Evolutionary conservation across 2,329 filamentous ascomycete species (phyloP).

Genomic region (Nemania abortiva): DNA sequence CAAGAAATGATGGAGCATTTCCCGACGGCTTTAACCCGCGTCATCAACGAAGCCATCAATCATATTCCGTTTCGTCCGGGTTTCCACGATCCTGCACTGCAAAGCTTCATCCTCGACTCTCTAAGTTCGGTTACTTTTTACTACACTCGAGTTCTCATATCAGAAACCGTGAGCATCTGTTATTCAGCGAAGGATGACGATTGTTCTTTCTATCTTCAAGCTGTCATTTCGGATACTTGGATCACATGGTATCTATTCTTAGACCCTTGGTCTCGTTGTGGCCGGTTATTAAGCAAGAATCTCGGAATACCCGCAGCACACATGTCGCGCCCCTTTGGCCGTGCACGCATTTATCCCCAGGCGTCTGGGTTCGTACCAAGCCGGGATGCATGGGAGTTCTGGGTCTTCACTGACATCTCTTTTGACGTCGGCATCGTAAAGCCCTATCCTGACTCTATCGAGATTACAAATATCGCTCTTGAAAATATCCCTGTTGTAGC

Average conservation of each 20-base stretch:
- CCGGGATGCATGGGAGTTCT: constrained; percentile 36
- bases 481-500: constrained; percentile 17
- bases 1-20: constrained; percentile 42
- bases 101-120: constrained; percentile 16
- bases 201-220: constrained; percentile 42
- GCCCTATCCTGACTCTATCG: constrained; percentile 2
- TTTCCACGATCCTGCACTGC: constrained; percentile 7
- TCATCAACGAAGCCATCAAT: constrained; percentile 15
- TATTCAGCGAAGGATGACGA: constrained; percentile 39
- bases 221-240: constrained; percentile 38
- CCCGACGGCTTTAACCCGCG: constrained; percentile 38
- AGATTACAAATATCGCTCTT: constrained; percentile 10
- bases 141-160: constrained; percentile 43
- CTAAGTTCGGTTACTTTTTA: constrained; percentile 43
- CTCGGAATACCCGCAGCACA: constrained; percentile 18
- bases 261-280: constrained; percentile 33
- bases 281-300: constrained; percentile 19
- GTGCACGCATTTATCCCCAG: constrained; percentile 23
- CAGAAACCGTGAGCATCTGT: constrained; percentile 46
- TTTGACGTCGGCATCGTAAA: constrained; percentile 41
- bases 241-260: constrained; percentile 47
- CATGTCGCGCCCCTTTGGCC: constrained; percentile 36
- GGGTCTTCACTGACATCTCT: constrained; percentile 27
- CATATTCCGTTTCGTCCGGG: constrained; percentile 19
- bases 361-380: constrained; percentile 16